Evolutionary conservation across 2,329 filamentous ascomycete genomes (phyloP), one percentile per base, ranked within the genome.

Genomic region (Ambrosiella beaveri): DNA sequence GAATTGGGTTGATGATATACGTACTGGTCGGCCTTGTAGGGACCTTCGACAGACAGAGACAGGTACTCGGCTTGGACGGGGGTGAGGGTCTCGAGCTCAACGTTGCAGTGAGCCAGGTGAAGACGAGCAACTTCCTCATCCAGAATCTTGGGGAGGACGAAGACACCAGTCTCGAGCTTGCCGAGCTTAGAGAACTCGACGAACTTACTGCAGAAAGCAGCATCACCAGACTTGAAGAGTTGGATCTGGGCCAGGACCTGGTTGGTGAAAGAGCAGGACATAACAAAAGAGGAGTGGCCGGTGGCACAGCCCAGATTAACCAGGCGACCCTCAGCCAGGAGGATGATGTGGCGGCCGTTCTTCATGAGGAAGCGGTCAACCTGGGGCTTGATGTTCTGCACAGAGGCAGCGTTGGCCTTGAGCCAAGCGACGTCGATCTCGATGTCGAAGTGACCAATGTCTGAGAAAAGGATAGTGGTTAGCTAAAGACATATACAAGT

Each of bases 251-350:
- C 93, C 72, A 98, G 88, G 68, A 97, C 93, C 82, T 98, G 93
- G 86, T 98, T 98, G 82, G 90, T 95, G 86, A 98, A 98, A 64
- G 91, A 97, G 86, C 93, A 98, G 68, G 90, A 96, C 93, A 98
- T 97, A 58, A 98, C 93, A 75, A 98, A 98, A 57, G 91, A 97
- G 66, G 90, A 95, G 86, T 98, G 93, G 66, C 93, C 93, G 64
- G 93, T 98, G 71, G 93, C 93, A 75, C 93, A 98, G 74, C 93
- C 93, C 67, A 98, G 81, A 85, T 98, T 98, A 78, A 98, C 93
- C 64, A 98, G 86, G 79, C 93, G 91, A 67, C 93, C 93, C 80
- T 97, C 93, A 63, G 93, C 93, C 64, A 98, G 84, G 68, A 98
- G 89, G 75, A 98, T 95, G 80, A 98, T 90, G 82, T 97, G 85